Evolutionary conservation across 345 rosid genomes (phyloP).

Genomic region (sweet orange (Citrus sinensis)): DVS_A1.0 CM039169.1:28124501-28125000

Average conservation of each 20-base stretch:
- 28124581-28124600: slow-evolving; percentile 52
- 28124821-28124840: too few relatives aligned
- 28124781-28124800: neutral
- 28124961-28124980: too few relatives aligned
- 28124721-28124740: neutral
- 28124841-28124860: too few relatives aligned
- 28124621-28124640: slow-evolving; percentile 3
- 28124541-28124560: slow-evolving; percentile 33
- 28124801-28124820: neutral
- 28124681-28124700: neutral
- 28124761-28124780: neutral
- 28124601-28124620: slow-evolving; percentile 45
- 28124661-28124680: neutral
- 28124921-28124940: too few relatives aligned
- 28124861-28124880: too few relatives aligned
- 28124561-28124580: slow-evolving; percentile 34
- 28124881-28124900: too few relatives aligned
- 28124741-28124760: neutral
- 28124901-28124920: too few relatives aligned
- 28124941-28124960: too few relatives aligned
- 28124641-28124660: neutral
- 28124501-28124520: slow-evolving; percentile 40
- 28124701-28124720: neutral
- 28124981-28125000: too few relatives aligned
- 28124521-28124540: slow-evolving; percentile 40